Base-by-base conservation (phyloP, 2,329 filamentous ascomycete genomes). In the Rachicladosporium sp. region DNA sequence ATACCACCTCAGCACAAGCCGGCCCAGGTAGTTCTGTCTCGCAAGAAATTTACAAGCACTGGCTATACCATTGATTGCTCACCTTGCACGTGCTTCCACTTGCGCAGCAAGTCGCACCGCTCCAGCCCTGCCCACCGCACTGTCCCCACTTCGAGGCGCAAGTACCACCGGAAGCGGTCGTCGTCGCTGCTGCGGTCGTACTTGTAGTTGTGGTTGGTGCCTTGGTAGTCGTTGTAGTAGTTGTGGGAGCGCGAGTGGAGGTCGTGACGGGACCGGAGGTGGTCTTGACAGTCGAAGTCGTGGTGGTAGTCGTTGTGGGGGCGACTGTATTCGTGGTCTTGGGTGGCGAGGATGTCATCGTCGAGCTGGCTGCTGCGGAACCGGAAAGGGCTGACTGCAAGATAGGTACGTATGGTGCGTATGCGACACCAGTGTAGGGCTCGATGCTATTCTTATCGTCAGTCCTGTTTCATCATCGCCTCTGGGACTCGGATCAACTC, bases 371-470 rank as follows among this genome's bases (percentile, higher is more conserved):
- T 9, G 34, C 15, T 11, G 34, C 38, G 6, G 38, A 41, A 2
- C 3, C 38, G 10, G 38, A 29, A n/a, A 41, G 37, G 4, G 38
- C 38, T 23, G 38, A 36, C 6, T 36, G 29, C 38, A 46, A 21
- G 9, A 49, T 39, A n/a, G 46, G 43, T 40, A 49, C 37, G 34
- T 50, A 51, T 1, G 47, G 43, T 10, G 10, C 38, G 55, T 66
- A 71, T 5, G 64, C 68, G 10, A 50, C 44, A 1, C 69, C 69
- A 44, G 41, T 57, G 5, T 61, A 53, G 1, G 71, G 70, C 59
- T 74, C 71, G 50, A 74, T 63, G 34, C 50, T 43, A 5, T 19
- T 3, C 5, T 19, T 5, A 19, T 3, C 5, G 15, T 19, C 15
- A 19, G 15, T 19, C 15, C n/a, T n/a, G n/a, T n/a, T n/a, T n/a